These are phyloP conservation scores for Fusarium buxicola DNA, from an alignment of 2,329 filamentous ascomycete species.

Conservation along the genomic window DNA sequence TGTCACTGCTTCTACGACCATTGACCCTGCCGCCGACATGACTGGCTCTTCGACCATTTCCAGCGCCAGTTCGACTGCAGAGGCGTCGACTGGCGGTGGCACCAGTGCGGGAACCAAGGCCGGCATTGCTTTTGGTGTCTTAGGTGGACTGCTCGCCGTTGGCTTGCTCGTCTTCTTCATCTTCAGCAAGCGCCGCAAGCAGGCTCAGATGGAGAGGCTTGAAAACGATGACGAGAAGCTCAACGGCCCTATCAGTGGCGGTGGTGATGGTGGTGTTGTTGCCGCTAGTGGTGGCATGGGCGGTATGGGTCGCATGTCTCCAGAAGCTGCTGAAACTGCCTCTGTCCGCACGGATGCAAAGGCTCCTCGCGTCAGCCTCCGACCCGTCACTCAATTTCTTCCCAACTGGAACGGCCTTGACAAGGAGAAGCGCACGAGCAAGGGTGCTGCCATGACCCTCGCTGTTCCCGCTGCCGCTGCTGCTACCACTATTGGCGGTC, in stretches of 20 bases:
- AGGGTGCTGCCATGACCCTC: slow-evolving; percentile 57
- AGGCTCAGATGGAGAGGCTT: slow-evolving; percentile 61
- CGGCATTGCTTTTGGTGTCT: slow-evolving; percentile 85
- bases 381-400: slow-evolving; percentile 86
- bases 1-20: slow-evolving; percentile 19
- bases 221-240: slow-evolving; percentile 75
- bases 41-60: slow-evolving; percentile 33
- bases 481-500: slow-evolving; percentile 37
- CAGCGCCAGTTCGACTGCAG: slow-evolving; percentile 38
- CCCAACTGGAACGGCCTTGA: slow-evolving; percentile 67
- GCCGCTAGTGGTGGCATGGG: slow-evolving; percentile 20
- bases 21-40: slow-evolving; percentile 24
- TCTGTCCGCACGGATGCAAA: slow-evolving; percentile 55
- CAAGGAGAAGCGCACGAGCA: slow-evolving; percentile 64
- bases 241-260: slow-evolving; percentile 53
- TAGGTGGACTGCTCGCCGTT: slow-evolving; percentile 75
- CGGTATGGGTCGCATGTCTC: slow-evolving; percentile 25
- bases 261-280: slow-evolving; percentile 30
- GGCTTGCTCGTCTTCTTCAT: slow-evolving; percentile 77
- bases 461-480: slow-evolving; percentile 46
- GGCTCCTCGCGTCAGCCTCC: slow-evolving; percentile 86
- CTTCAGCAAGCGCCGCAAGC: slow-evolving; percentile 77
- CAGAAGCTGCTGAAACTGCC: slow-evolving; percentile 27
- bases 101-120: slow-evolving; percentile 69
- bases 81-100: slow-evolving; percentile 35